Evolutionary conservation across 2,329 filamentous ascomycete species (phyloP).

Genomic region (Pseudogymnoascus sp.): DNA sequence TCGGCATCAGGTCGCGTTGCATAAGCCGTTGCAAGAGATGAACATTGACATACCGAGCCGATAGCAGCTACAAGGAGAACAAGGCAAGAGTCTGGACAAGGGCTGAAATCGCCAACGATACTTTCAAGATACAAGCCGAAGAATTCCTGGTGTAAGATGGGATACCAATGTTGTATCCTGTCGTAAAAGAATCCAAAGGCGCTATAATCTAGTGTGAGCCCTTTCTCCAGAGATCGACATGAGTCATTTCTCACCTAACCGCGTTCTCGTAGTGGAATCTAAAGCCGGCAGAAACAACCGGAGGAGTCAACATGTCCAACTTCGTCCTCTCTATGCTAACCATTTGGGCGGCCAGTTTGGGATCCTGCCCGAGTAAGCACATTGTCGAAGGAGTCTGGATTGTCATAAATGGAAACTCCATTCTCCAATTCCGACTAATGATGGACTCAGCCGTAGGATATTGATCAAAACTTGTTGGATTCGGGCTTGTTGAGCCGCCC

Average conservation of each 20-base stretch:
- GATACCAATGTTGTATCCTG: slow-evolving; percentile 25
- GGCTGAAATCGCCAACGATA: slow-evolving; percentile 19
- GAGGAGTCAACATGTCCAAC: background rate
- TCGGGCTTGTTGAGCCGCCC: background rate
- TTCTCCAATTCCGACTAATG: slow-evolving; percentile 16
- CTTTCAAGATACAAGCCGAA: slow-evolving; percentile 18
- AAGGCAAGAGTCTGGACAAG: slow-evolving; percentile 21
- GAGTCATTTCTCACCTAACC: background rate
- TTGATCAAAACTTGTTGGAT: slow-evolving; percentile 2
- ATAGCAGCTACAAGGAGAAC: slow-evolving; percentile 26
- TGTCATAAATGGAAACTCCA: slow-evolving; percentile 16
- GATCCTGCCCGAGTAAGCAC: slow-evolving; percentile 13
- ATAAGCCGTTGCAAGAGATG: slow-evolving; percentile 6
- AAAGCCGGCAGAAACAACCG: background rate
- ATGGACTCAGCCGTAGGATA: slow-evolving; percentile 16
- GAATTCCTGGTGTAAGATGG: slow-evolving; percentile 22
- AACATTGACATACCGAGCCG: slow-evolving; percentile 19
- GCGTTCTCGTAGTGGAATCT: background rate
- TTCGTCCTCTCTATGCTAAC: slow-evolving; percentile 13
- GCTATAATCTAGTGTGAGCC: background rate
- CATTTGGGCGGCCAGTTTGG: slow-evolving; percentile 12
- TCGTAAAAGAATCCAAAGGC: slow-evolving; percentile 19
- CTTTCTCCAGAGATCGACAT: background rate
- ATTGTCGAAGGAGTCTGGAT: slow-evolving; percentile 17
- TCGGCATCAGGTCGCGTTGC: slow-evolving; percentile 11